Base-by-base conservation (phyloP, 2,329 filamentous ascomycete genomes). In the Cryphonectria nitschkei region DNA sequence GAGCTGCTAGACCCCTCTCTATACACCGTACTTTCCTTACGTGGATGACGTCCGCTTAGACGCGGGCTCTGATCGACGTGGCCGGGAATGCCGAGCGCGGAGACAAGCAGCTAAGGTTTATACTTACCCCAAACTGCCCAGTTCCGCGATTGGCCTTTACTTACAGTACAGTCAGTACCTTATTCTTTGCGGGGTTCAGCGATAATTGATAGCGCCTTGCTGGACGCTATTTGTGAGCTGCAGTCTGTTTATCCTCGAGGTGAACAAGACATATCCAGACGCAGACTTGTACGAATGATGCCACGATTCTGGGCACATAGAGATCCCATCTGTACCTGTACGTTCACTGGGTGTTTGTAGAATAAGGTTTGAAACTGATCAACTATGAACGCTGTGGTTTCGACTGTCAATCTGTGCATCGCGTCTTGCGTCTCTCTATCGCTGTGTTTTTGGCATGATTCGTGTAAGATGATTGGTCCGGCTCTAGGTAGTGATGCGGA, bases 381-480 rank as follows among this genome's bases (percentile, higher is more conserved):
- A 7, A 39, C n/a, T 4, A 13, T 56, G 26, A 14, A 11, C 52
- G 26, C 52, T n/a, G 3, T 56, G 52, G 52, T 56, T 14, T 11
- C 5, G 52, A 29, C 54, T 32, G 52, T 29, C 29, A 29, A 54
- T n/a, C n/a, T 29, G 52, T 16, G 52, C n/a, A 50, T 56, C 52
- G 6, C 26, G 52, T 14, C 22, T 16, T 29, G n/a, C 52, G 16
- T 22, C 37, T 13, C n/a, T 26, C n/a, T 8, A 29, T 37, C 41
- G n/a, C 22, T 19, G 16, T 16, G 61, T n/a, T 26, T 14, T 34
- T 22, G 29, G 54, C 7, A 50, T 8, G 41, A 68, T 58, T 41
- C 68, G 65, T 72, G 68, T 72, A 72, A 72, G 71, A 72, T 68
- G 65, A 72, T 72, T 72, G 71, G 71, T 16, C 29, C 34, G 26